Percentiles rank a stretch among this genome's conserved stretches.
Evolutionary conservation across 164 flowering plant species (phyloP).

Genomic region (Vitis cinerea): DNA sequence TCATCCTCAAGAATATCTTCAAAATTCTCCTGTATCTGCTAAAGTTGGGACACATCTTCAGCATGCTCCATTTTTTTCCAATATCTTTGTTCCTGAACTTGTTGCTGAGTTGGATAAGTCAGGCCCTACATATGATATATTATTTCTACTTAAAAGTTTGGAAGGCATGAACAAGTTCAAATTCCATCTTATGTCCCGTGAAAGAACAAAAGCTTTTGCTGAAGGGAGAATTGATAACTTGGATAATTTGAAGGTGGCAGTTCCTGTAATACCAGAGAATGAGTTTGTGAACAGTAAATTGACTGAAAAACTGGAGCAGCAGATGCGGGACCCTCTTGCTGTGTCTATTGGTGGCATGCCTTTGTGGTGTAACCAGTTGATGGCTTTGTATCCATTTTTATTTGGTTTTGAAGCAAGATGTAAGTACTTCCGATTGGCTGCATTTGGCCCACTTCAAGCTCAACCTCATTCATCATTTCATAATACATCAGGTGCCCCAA

Average conservation of each 20-base stretch:
- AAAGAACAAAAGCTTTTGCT: conserved; percentile 49
- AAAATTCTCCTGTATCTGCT: conserved; percentile 16
- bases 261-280: conserved; percentile 41
- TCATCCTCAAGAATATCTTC: conserved; percentile 11
- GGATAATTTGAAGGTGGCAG: conserved; percentile 38
- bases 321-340: conserved; percentile 72
- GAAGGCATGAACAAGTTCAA: conserved; percentile 58
- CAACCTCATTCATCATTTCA: conserved; percentile 26
- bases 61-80: conserved; percentile 34
- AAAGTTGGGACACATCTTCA: conserved; percentile 19
- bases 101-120: conserved; percentile 52
- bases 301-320: conserved; percentile 89
- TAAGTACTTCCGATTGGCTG: conserved; percentile 66
- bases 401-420: conserved; percentile 78
- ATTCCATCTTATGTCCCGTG: conserved; percentile 48
- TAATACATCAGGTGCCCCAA: conserved; percentile 24
- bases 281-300: conserved; percentile 77
- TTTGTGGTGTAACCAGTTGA: conserved; percentile 75
- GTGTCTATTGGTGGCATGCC: conserved; percentile 70
- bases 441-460: conserved; percentile 39
- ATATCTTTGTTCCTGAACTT: conserved; percentile 40
- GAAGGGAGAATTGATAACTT: conserved; percentile 51
- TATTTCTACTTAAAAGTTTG: conserved; percentile 65
- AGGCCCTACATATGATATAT: conserved; percentile 52
- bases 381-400: conserved; percentile 72